Conservation (phyloP, 2,329 filamentous ascomycete species). For the Sporothrix schenckii region DNA sequence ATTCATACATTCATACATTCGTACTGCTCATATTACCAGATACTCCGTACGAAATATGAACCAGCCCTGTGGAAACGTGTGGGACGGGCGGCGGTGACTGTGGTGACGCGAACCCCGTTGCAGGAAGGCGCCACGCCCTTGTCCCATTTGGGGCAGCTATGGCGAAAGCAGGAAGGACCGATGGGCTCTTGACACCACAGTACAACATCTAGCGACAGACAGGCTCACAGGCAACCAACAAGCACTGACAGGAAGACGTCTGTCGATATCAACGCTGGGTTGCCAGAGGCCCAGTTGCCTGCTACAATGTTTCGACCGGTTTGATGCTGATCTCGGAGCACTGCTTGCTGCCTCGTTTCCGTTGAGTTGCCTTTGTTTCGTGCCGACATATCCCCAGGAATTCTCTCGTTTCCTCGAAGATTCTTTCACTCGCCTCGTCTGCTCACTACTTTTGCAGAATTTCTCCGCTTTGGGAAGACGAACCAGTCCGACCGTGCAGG, state of each 20-base stretch:
- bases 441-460: not conserved
- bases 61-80: slow-evolving; percentile 25
- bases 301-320: too few species aligned
- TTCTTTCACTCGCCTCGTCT: not conserved
- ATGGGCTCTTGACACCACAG: too few species aligned
- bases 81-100: slow-evolving; percentile 12
- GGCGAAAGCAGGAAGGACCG: slow-evolving; percentile 19
- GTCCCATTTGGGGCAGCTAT: slow-evolving; percentile 27
- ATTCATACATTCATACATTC: too few species aligned
- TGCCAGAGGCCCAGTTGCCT: not conserved
- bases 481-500: not conserved
- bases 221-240: not conserved
- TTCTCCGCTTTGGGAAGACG: slow-evolving; percentile 1
- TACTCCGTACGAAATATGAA: not conserved
- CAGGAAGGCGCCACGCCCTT: slow-evolving; percentile 30
- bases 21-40: too few species aligned
- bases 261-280: not conserved
- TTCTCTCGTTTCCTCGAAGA: too few species aligned
- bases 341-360: not conserved
- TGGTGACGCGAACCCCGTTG: slow-evolving; percentile 29
- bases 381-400: too few species aligned
- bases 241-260: not conserved
- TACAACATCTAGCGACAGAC: too few species aligned
- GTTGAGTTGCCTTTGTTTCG: not conserved
- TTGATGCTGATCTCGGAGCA: not conserved